Evolutionary conservation across 345 rosid genomes (phyloP), one percentile per base, ranked within the genome.

Genomic region (Carallia brachiata): DNA sequence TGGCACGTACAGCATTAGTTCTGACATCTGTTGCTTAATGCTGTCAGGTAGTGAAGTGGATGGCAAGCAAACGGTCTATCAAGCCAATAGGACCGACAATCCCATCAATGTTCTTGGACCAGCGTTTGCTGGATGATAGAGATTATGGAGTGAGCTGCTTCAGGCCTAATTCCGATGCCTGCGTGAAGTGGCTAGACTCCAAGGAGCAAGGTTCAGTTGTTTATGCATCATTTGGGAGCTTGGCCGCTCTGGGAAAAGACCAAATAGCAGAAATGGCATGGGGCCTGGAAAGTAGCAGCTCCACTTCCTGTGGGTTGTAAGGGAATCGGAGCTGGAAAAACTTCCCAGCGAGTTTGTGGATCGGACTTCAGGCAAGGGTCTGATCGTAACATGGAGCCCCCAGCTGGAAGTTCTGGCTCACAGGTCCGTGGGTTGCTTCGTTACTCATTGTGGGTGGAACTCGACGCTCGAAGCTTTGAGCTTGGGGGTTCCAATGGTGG

Each of bases 391-490:
- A 6, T 87, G 94, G 94, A 68, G 84, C 63, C 73, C 78, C 32
- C 94, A 89, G 62, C 75, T 84, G n/a, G 76, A 84, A 71, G 87
- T 87, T 54, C 62, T 89, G 19, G 76, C 83, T 59, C 89, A 87
- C 13, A 68, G 39, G 10, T 76, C 91, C 7, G 66, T 84, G 0
- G 86, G 94, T 7, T 89, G 94, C 70, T 89, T 89, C 61, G 54
- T 89, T 69, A 82, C 89, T 13, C 94, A 85, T 34, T 85, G 86
- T 19, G 89, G 93, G 4, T 86, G 93, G 93, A 88, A 88, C 79
- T 88, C 93, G 6, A 86, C 88, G 2, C 52, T 89, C 0, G 94
- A 89, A 74, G 88, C 88, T 2, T 5, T 89, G 69, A 82, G 86
- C 73, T 74, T 87, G 67, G 89, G 91, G 7, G 81, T 87, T 7